Percentiles rank a stretch among this genome's conserved stretches.
phyloP scores from a whole-genome alignment of 495 filamentous ascomycete species.

The Saxophila tyrrhenica region DNA sequence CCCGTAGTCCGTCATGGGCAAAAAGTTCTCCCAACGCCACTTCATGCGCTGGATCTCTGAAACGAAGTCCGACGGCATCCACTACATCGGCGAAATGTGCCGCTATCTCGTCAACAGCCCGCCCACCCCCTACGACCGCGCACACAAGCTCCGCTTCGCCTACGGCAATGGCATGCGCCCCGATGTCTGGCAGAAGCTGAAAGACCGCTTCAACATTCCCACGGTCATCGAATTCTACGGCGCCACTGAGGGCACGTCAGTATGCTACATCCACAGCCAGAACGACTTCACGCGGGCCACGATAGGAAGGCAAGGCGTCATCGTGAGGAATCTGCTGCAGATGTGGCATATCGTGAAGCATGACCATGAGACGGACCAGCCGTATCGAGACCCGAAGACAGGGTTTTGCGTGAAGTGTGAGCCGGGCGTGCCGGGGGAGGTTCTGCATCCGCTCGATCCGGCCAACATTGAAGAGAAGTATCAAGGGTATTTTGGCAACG shows the following conservation, averaged over 20 bases:
- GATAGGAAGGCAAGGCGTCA: conserved; percentile 60
- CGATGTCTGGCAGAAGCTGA: conserved; percentile 83
- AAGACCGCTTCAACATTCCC: conserved; percentile 72
- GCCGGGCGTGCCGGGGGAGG: conserved; percentile 62
- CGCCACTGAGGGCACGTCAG: conserved; percentile 68
- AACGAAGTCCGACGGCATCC: conserved; percentile 66
- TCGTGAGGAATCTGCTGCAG: conserved; percentile 38
- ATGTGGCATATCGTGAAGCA: conserved; percentile 49
- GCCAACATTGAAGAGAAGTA: conserved; percentile 51
- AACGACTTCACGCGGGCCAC: conserved; percentile 72
- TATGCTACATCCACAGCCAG: conserved; percentile 60
- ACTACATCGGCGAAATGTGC: conserved; percentile 93
- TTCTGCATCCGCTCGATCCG: conserved; percentile 63
- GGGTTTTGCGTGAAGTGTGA: conserved; percentile 54
- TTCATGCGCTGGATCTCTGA: conserved; percentile 75
- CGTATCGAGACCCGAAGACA: conserved; percentile 58
- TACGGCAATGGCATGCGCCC: conserved; percentile 89
- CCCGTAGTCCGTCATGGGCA: conserved; percentile 45
- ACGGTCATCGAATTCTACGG: conserved; percentile 84
- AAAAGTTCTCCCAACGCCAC: conserved; percentile 66
- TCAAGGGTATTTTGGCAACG: conserved; percentile 28
- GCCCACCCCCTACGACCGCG: conserved; percentile 59
- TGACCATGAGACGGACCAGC: conserved; percentile 60
- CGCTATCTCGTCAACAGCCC: conserved; percentile 75
- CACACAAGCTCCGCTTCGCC: conserved; percentile 66